These are phyloP conservation scores for Psilocybe cyanescens DNA, from an alignment of 768 basidiomycete species.

Conservation along the genomic window DNA sequence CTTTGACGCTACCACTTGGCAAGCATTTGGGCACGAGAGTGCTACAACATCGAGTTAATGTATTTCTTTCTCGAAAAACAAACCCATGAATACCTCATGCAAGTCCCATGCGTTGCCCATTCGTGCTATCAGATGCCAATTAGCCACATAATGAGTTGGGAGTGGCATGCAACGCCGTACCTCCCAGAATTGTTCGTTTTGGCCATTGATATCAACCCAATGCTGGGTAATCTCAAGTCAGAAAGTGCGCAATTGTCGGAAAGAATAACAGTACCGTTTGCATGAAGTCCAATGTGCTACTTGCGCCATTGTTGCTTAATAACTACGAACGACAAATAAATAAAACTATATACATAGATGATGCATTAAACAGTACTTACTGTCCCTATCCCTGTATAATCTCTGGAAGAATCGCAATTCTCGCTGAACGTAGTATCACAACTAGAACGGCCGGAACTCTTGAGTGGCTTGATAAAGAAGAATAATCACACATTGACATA, in stretches of 20 bases:
- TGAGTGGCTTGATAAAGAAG: neutral
- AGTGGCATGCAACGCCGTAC: slow-evolving; percentile 36
- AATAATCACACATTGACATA: slow-evolving; percentile 29
- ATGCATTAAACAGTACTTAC: slow-evolving; percentile 24
- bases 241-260: neutral
- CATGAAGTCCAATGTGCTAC: slow-evolving; percentile 65
- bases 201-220: slow-evolving; percentile 66
- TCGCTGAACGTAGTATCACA: slow-evolving; percentile 50
- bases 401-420: slow-evolving; percentile 43
- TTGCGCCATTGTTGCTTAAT: slow-evolving; percentile 58
- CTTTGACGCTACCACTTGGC: slow-evolving; percentile 57
- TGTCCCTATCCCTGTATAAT: slow-evolving; percentile 33
- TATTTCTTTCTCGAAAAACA: neutral
- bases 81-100: slow-evolving; percentile 41
- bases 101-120: slow-evolving; percentile 72
- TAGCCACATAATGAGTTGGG: neutral
- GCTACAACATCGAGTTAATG: slow-evolving; percentile 33
- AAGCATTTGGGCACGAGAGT: slow-evolving; percentile 64
- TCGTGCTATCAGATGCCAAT: slow-evolving; percentile 53
- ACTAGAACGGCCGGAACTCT: slow-evolving; percentile 31
- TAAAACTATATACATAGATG: slow-evolving; percentile 24
- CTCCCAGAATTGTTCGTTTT: slow-evolving; percentile 72
- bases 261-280: slow-evolving; percentile 29
- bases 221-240: slow-evolving; percentile 32
- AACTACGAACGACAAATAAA: slow-evolving; percentile 40